These are phyloP conservation scores for Candida silvicultrix DNA, from an alignment of 805 yeast species.

Conservation along the genomic window DNA sequence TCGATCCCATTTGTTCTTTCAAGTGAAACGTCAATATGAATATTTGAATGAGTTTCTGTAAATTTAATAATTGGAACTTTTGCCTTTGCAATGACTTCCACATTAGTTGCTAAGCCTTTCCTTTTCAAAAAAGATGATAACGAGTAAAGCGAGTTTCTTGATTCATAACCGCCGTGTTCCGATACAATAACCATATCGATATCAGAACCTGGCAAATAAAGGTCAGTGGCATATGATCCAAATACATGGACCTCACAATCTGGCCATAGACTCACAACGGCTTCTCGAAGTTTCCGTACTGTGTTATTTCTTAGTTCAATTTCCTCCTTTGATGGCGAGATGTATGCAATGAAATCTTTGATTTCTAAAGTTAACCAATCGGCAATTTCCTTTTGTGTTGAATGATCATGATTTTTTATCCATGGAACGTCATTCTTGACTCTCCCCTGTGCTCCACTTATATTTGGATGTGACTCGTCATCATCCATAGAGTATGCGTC, in stretches of 20 bases:
- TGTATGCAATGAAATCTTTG: constrained; percentile 74
- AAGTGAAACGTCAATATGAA: constrained; percentile 86
- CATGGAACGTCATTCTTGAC: constrained; percentile 48
- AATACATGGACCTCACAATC: constrained; percentile 78
- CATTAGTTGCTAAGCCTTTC: constrained; percentile 55
- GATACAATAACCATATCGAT: constrained; percentile 88
- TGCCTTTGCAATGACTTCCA: constrained; percentile 85
- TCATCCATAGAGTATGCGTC: constrained; percentile 24
- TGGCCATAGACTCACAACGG: constrained; percentile 59
- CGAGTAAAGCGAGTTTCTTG: constrained; percentile 61
- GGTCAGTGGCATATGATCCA: constrained; percentile 92
- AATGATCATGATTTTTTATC: constrained; percentile 74
- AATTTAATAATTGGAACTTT: constrained; percentile 93
- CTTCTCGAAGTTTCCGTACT: constrained; percentile 50
- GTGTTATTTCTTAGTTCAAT: constrained; percentile 60
- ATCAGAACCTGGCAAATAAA: constrained; percentile 92
- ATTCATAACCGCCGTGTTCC: constrained; percentile 47
- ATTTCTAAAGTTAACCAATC: constrained; percentile 87
- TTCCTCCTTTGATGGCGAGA: constrained; percentile 78
- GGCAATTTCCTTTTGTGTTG: constrained; percentile 67
- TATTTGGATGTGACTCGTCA: constrained; percentile 8
- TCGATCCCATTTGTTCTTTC: constrained; percentile 77
- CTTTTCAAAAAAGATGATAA: constrained; percentile 64
- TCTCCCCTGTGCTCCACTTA: constrained; percentile 3
- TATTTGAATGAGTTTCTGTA: constrained; percentile 61